Conservation (phyloP, 805 yeast species). For the Metschnikowia corniflorae region DNA sequence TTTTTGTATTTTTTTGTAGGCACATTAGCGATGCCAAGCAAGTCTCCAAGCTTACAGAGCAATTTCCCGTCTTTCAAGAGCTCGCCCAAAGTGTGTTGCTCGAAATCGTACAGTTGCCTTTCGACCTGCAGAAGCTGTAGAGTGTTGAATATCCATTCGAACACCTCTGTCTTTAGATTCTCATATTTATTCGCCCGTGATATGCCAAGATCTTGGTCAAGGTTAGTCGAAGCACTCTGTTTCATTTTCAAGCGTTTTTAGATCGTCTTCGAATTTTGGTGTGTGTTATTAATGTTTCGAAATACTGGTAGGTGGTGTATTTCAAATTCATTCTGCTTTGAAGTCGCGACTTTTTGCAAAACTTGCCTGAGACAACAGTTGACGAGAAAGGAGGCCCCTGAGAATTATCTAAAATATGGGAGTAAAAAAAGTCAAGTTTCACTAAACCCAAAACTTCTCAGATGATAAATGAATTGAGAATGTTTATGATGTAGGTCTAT, state of each 20-base stretch:
- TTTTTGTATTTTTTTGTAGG: conserved; percentile 49
- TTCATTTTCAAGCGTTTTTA: neutral
- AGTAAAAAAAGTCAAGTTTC: too few species aligned
- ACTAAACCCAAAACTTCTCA: too few species aligned
- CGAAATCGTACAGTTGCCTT: conserved; percentile 7
- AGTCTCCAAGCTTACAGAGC: conserved; percentile 33
- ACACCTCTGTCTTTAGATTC: conserved; percentile 38
- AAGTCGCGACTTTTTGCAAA: too few species aligned
- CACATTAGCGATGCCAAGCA: conserved; percentile 23
- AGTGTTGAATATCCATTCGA: conserved; percentile 51
- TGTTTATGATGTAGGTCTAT: too few species aligned
- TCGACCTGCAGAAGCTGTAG: conserved; percentile 18
- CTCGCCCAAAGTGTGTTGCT: conserved; percentile 45
- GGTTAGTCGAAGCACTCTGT: conserved; percentile 39
- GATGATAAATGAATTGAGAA: too few species aligned
- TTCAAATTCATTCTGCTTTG: too few species aligned
- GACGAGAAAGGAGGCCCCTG: too few species aligned
- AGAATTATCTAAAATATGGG: too few species aligned
- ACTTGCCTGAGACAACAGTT: too few species aligned
- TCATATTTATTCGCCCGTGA: conserved; percentile 53
- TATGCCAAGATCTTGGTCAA: conserved; percentile 57
- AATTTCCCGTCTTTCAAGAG: conserved; percentile 57
- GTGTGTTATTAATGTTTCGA: neutral
- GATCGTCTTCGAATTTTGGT: conserved; percentile 1
- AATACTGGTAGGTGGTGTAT: too few species aligned